Percentiles rank a stretch among this genome's conserved stretches.
Conservation (phyloP, 192 early-diverging fungal genomes). For the Dissophora globulifera region DNA sequence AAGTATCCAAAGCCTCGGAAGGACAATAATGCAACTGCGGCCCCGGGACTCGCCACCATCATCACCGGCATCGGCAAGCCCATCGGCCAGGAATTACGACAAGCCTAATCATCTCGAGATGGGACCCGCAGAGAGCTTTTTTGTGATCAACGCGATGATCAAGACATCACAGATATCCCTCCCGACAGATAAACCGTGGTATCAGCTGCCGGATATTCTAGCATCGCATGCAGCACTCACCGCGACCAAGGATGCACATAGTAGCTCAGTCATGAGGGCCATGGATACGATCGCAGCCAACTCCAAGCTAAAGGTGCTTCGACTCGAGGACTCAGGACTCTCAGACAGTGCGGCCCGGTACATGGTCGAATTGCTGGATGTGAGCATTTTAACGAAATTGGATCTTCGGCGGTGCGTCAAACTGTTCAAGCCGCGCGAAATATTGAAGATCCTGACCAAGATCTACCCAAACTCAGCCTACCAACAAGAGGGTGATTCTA, state of each 20-base stretch:
- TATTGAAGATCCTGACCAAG: conserved; percentile 10
- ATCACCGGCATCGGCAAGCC: background rate
- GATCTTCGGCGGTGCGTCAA: conserved; percentile 33
- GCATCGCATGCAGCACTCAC: conserved; percentile 7
- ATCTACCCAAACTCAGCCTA: conserved; percentile 21
- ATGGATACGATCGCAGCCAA: conserved; percentile 20
- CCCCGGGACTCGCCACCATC: conserved; percentile 5
- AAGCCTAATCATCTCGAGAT: conserved; percentile 10
- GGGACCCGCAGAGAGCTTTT: conserved; percentile 19
- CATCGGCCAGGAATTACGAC: background rate
- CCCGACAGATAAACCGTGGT: conserved; percentile 17
- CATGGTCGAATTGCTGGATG: conserved; percentile 16
- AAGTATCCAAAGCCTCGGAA: conserved; percentile 30
- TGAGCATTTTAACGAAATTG: conserved; percentile 22
- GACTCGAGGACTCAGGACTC: conserved; percentile 25
- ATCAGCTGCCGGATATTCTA: conserved; percentile 9
- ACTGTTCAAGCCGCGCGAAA: conserved; percentile 35
- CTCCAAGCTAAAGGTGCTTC: conserved; percentile 30
- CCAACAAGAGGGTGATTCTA: background rate
- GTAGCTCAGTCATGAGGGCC: background rate
- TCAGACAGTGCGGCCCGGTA: conserved; percentile 28
- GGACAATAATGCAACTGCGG: conserved; percentile 13
- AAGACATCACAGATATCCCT: conserved; percentile 2
- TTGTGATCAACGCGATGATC: conserved; percentile 40
- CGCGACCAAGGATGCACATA: conserved; percentile 24